Evolutionary conservation across 1,284 basidiomycete genomes (phyloP).

Genomic region (Ceratobasidium sp.): DNA sequence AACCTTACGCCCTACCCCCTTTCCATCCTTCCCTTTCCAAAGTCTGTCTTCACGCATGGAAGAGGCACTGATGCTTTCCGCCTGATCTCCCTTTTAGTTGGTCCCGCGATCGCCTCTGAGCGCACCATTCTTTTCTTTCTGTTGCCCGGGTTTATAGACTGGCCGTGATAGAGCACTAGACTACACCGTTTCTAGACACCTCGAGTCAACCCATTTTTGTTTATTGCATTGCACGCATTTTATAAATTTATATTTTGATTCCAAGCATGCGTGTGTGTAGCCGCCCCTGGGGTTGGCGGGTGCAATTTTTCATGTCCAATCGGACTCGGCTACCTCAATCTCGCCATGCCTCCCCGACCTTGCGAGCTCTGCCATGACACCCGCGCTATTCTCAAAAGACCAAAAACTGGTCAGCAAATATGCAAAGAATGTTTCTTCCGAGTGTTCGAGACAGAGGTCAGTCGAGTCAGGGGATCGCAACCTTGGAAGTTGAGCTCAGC

Average conservation of each 20-base stretch:
- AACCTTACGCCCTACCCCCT: constrained; percentile 13
- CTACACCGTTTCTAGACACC: constrained; percentile 1
- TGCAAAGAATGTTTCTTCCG: constrained; percentile 96
- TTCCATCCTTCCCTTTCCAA: constrained; percentile 5
- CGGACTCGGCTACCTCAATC: background rate
- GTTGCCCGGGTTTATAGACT: constrained; percentile 29
- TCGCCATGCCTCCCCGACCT: constrained; percentile 70
- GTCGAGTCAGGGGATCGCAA: background rate
- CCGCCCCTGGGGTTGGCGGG: background rate
- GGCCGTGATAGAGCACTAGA: constrained; percentile 29
- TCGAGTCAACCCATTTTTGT: constrained; percentile 25
- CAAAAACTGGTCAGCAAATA: constrained; percentile 97
- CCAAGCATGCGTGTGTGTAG: background rate
- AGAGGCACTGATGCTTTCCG: constrained; percentile 39
- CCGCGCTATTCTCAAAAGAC: constrained; percentile 90
- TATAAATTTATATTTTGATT: constrained; percentile 17
- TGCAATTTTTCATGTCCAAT: background rate
- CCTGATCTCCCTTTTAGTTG: constrained; percentile 34
- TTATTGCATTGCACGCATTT: constrained; percentile 22
- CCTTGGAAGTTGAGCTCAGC: background rate
- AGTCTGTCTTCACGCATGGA: constrained; percentile 29
- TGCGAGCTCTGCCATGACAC: constrained; percentile 81
- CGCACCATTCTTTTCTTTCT: constrained; percentile 7
- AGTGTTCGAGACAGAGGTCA: constrained; percentile 92
- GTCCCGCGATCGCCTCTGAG: constrained; percentile 36